A percentile compares a stretch with the other conserved stretches of the same genome.
Evolutionary conservation across 192 early-diverging fungal genomes (phyloP).

Genomic region (Rhizoclosmatium sp.): DNA sequence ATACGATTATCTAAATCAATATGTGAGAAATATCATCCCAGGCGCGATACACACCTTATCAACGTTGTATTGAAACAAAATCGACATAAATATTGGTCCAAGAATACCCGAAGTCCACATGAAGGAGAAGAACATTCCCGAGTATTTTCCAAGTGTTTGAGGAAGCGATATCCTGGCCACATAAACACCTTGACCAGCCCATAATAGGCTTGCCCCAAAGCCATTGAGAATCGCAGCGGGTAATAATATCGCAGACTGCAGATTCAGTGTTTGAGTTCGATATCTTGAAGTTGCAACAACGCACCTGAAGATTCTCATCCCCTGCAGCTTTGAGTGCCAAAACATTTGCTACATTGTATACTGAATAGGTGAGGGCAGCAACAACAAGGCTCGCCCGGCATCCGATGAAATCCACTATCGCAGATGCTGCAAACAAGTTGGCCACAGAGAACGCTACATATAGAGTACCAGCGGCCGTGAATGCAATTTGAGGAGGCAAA

Average conservation of each 20-base stretch:
- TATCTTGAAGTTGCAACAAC: not conserved
- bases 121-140: constrained; percentile 19
- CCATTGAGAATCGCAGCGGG: constrained; percentile 27
- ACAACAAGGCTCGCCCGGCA: constrained; percentile 14
- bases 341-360: constrained; percentile 4
- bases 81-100: constrained; percentile 20
- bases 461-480: constrained; percentile 5
- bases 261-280: not conserved
- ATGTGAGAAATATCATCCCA: not conserved
- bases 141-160: constrained; percentile 9
- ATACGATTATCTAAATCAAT: constrained; percentile 17
- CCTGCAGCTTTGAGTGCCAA: constrained; percentile 1
- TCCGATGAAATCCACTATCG: constrained; percentile 33
- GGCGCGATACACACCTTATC: constrained; percentile 15
- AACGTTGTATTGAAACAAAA: constrained; percentile 20
- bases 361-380: constrained; percentile 19
- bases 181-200: constrained; percentile 29
- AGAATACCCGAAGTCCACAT: constrained; percentile 1
- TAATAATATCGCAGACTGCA: constrained; percentile 14
- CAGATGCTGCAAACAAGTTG: constrained; percentile 32
- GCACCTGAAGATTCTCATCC: constrained; percentile 8
- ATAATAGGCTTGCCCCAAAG: constrained; percentile 24
- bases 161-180: not conserved
- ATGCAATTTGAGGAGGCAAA: constrained; percentile 16
- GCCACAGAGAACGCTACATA: constrained; percentile 25